These are phyloP conservation scores for Sicyos edulis DNA, from an alignment of 306 rosid genomes.

Conservation along the genomic window DNA sequence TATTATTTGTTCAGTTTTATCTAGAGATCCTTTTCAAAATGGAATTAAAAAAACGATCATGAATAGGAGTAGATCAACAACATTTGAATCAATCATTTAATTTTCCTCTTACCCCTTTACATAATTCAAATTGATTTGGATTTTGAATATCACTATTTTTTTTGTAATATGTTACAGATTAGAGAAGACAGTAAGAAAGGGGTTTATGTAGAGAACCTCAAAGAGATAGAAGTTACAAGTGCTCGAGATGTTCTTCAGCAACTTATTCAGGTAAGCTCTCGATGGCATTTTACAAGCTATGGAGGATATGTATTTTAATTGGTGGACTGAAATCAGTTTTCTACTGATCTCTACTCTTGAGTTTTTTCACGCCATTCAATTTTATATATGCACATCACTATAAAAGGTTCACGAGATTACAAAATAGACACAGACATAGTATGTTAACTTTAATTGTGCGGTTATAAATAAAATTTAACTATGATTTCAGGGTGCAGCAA, in stretches of 20 bases:
- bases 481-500: constrained; percentile 70
- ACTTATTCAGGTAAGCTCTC: constrained; percentile 62
- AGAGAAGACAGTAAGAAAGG: constrained; percentile 97
- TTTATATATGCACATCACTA: background rate
- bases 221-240: constrained; percentile 78
- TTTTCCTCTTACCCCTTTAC: background rate
- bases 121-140: background rate
- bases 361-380: background rate
- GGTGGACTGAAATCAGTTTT: background rate
- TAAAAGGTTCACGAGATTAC: background rate
- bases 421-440: background rate
- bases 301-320: background rate
- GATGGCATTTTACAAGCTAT: background rate
- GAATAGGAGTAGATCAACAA: background rate
- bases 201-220: constrained; percentile 83
- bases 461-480: background rate
- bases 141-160: background rate
- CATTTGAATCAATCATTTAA: background rate
- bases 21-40: background rate
- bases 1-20: background rate
- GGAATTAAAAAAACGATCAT: background rate
- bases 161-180: constrained; percentile 40
- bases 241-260: constrained; percentile 92
- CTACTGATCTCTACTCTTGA: background rate
- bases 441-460: constrained; percentile 4